Evolutionary conservation across 2,329 filamentous ascomycete genomes (phyloP), one percentile per base, ranked within the genome.

Genomic region (Colletotrichum simmondsii): DNA sequence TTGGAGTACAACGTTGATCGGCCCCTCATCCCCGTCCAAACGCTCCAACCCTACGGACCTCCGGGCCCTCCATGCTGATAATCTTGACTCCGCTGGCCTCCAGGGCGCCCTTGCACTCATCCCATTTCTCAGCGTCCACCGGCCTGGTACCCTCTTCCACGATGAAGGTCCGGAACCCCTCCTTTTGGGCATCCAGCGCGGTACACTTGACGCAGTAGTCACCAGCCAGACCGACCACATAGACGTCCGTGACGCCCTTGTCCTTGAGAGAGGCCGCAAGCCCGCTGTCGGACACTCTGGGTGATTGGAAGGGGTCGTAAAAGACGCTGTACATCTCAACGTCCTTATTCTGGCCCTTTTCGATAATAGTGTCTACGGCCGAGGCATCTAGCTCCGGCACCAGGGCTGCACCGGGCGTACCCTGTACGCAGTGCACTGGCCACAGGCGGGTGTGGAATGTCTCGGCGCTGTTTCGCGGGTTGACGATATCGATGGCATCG

Each of bases 291-390:
- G 85, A 85, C 16, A 93, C 85, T 37, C 83, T 84, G 1, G 91
- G 91, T 6, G 87, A 87, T 52, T 83, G 83, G 77, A 98, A 96
- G 0, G 94, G 93, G 79, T 95, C 94, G 73, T 92, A 92, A 78
- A 99, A 98, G 0, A 93, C 95, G 74, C 93, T 96, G 83, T 98
- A 98, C 93, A 98, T 98, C 83, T 99, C 97, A 2, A 98, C 89
- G 57, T 89, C 85, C 57, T 86, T 81, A 79, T 95, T 88, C 79
- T 87, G 89, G 12, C 97, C 97, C 85, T 99, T 99, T 76, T 93
- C 89, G 16, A 98, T 84, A 32, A 95, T 85, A 46, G 83, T 77
- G 76, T 96, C 88, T n/a, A 97, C 76, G 19, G 85, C 87, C 8
- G 79, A 77, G 16, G 79, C 72, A 62, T 94, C 85, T 1, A 98